These are phyloP conservation scores for Dalbergia cultrata DNA, from an alignment of 306 rosid species.

Conservation along the genomic window DNA sequence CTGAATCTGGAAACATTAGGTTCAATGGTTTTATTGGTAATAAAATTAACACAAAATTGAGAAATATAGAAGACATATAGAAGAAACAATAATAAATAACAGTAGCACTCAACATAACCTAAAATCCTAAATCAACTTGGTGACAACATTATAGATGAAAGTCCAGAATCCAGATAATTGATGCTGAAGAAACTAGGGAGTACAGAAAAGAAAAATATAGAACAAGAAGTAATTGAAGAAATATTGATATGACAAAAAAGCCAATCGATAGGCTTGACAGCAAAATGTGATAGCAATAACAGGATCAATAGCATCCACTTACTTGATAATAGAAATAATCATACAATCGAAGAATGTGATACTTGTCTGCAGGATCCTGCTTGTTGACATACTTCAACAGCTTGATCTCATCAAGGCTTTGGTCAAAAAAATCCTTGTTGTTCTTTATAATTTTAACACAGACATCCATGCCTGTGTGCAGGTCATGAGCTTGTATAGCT, in stretches of 20 bases:
- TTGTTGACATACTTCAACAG: constrained; percentile 97
- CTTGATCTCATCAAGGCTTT: constrained; percentile 99
- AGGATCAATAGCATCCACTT: constrained; percentile 51
- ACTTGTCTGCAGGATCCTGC: constrained; percentile 97
- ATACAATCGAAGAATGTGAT: constrained; percentile 92
- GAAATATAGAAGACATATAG: background rate
- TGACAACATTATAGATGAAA: background rate
- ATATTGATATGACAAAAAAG: constrained; percentile 26
- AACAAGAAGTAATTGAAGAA: background rate
- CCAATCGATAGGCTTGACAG: constrained; percentile 4
- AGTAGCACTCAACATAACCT: background rate
- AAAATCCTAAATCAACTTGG: background rate
- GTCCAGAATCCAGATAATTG: background rate
- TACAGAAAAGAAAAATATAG: background rate
- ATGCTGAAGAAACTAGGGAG: no score
- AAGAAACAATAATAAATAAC: background rate
- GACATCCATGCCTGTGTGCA: constrained; percentile 98
- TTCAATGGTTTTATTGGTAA: background rate
- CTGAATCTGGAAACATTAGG: constrained; percentile 21
- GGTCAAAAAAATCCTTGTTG: constrained; percentile 99
- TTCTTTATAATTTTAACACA: constrained; percentile 98
- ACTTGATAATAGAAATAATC: constrained; percentile 98
- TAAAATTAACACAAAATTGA: constrained; percentile 1
- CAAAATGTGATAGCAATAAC: constrained; percentile 20
- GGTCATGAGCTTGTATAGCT: constrained; percentile 98